Base-by-base conservation (phyloP, 1,284 basidiomycete species). In the Cutaneotrichosporon mucoides region DNA sequence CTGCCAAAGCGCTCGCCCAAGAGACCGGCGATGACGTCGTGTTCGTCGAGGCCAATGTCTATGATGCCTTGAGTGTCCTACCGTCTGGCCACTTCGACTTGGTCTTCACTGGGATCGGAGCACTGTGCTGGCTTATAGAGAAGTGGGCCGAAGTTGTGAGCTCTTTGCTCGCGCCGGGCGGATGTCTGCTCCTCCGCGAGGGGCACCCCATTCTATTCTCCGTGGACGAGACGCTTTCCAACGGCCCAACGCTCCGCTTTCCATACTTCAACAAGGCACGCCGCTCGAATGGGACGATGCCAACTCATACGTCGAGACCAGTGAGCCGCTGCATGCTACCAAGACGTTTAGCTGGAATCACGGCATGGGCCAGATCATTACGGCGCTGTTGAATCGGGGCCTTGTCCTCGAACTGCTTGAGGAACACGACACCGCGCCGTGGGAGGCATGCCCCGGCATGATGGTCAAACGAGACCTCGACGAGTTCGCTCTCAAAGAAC, bases 301-400 rank as follows among this genome's bases (percentile, higher is more conserved):
- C 9, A 9, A 5, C 15, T 52, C 49, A 1, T 57, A 57, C 37
- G 56, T 57, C 34, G 43, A 38, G 5, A 47, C 35, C 1, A 37
- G 45, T 16, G 33, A 15, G 13, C 35, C 37, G 12, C 56, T 57
- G 12, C n/a, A 6, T 11, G 15, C 41, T 4, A 52, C 49, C 6
- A 57, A 57, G 43, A 52, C 43, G 24, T 57, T 40, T 16, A 6
- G 24, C n/a, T 57, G 56, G 56, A 57, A 57, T 43, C 56, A 52
- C 37, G 56, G 49, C 8, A 13, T 57, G 1, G 49, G 49, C 6
- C 49, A 57, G 49, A 52, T 57, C 33, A 13, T 52, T 24, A 57
- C 49, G 3, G 24, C 35, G 15, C 15, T 57, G 5, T 37, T 57
- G 9, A n/a, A 12, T 7, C 15, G 13, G 4, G 56, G 56, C 3